A percentile compares a stretch with the other conserved stretches of the same genome.
phyloP scores from a whole-genome alignment of 2,329 filamentous ascomycete genomes.

The Sphaceloma murrayae region DNA sequence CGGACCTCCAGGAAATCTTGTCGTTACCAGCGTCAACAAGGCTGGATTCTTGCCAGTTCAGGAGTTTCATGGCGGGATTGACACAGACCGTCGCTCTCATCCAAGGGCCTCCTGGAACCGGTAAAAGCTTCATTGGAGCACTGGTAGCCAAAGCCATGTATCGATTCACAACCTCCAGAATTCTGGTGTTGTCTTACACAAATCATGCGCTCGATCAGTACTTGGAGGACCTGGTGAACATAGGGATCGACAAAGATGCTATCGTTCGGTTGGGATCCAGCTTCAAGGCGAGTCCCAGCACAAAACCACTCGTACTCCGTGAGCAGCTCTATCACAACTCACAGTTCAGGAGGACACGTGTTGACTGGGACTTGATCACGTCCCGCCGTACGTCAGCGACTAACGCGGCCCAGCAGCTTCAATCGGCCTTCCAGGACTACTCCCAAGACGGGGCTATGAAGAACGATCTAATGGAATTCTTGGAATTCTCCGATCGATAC shows the following conservation, averaged over 20 bases:
- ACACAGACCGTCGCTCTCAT: conserved; percentile 49
- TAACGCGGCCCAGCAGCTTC: too few species aligned
- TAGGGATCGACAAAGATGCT: conserved; percentile 35
- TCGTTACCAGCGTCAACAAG: too few species aligned
- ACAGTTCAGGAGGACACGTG: too few species aligned
- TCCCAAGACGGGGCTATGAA: too few species aligned
- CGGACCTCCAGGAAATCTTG: conserved; percentile 47
- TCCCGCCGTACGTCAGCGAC: too few species aligned
- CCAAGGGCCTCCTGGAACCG: conserved; percentile 62
- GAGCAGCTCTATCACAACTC: too few species aligned
- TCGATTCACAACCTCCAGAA: conserved; percentile 34
- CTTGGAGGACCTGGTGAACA: conserved; percentile 48
- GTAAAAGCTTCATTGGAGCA: conserved; percentile 54
- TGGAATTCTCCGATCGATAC: too few species aligned
- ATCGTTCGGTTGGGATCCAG: conserved; percentile 54
- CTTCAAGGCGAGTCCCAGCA: conserved; percentile 46
- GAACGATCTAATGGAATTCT: too few species aligned
- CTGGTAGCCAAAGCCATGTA: conserved; percentile 40
- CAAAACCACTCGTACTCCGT: conserved; percentile 44
- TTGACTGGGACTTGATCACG: too few species aligned
- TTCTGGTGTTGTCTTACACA: conserved; percentile 41
- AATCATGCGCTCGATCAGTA: conserved; percentile 49
- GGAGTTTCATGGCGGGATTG: conserved; percentile 42
- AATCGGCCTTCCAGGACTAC: too few species aligned
- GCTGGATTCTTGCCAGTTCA: conserved; percentile 26